A percentile compares a stretch with the other conserved stretches of the same genome.
phyloP scores from a whole-genome alignment of 176 grass and related monocot genomes.

The Oryza officinalis region DNA sequence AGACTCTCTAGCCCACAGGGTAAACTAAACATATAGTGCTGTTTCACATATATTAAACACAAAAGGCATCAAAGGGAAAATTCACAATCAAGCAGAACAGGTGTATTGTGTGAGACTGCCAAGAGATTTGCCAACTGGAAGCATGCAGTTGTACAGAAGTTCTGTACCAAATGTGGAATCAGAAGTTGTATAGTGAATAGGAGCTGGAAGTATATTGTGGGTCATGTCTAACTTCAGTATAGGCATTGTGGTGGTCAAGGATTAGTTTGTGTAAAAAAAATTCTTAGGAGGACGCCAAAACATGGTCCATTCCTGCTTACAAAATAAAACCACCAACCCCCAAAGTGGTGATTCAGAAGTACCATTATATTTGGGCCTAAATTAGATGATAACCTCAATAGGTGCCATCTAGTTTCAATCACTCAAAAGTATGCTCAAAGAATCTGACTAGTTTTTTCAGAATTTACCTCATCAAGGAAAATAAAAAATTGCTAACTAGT shows the following conservation, averaged over 20 bases:
- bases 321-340: neutral
- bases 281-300: neutral
- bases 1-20: neutral
- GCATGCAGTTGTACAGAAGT: slow-evolving; percentile 28
- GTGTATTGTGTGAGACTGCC: neutral
- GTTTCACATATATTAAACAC: neutral
- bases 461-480: slow-evolving; percentile 17
- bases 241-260: neutral
- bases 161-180: neutral
- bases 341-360: neutral
- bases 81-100: neutral
- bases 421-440: neutral
- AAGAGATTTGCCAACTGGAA: neutral
- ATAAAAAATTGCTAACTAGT: neutral
- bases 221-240: too few relatives aligned
- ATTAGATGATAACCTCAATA: neutral
- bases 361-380: neutral
- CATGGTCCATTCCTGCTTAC: neutral
- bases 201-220: neutral
- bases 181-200: neutral
- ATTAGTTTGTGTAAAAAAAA: slow-evolving; percentile 8
- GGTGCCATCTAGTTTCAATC: slow-evolving; percentile 16
- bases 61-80: neutral
- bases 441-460: neutral
- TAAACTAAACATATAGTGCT: slow-evolving; percentile 25